These are phyloP conservation scores for Fusarium phyllophilum DNA, from an alignment of 2,329 filamentous ascomycete species.

Conservation along the genomic window DNA sequence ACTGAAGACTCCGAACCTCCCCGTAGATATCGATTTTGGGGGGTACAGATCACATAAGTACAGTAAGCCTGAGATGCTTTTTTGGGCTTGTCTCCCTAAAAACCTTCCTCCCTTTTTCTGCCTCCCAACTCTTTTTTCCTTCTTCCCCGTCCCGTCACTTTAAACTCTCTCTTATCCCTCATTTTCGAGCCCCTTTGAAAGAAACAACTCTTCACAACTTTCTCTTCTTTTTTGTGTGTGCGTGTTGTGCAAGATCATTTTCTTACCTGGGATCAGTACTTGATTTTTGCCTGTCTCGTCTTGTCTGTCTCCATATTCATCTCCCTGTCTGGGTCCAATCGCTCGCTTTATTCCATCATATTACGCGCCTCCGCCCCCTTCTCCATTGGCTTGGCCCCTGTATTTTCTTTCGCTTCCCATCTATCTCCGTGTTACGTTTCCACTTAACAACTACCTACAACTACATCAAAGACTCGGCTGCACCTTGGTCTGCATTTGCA, in stretches of 20 bases:
- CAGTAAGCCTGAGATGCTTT: conserved; percentile 25
- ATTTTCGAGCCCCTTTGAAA: not conserved
- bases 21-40: conserved; percentile 11
- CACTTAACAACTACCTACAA: conserved; percentile 37
- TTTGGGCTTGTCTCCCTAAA: conserved; percentile 17
- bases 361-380: conserved; percentile 31
- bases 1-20: conserved; percentile 20
- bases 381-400: conserved; percentile 31
- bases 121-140: not conserved
- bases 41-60: conserved; percentile 19
- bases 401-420: conserved; percentile 40
- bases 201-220: not conserved
- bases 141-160: not conserved
- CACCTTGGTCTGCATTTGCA: conserved; percentile 18
- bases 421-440: conserved; percentile 34
- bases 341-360: conserved; percentile 30
- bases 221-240: not conserved
- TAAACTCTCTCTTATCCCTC: conserved; percentile 11
- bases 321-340: conserved; percentile 30
- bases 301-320: conserved; percentile 30
- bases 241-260: not conserved
- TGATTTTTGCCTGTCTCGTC: conserved; percentile 15
- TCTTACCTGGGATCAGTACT: not conserved
- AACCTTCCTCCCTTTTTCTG: conserved; percentile 19
- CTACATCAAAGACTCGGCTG: conserved; percentile 19